Evolutionary conservation across 306 rosid species (phyloP).

Genomic region (Lathyrus tuberosus): DNA sequence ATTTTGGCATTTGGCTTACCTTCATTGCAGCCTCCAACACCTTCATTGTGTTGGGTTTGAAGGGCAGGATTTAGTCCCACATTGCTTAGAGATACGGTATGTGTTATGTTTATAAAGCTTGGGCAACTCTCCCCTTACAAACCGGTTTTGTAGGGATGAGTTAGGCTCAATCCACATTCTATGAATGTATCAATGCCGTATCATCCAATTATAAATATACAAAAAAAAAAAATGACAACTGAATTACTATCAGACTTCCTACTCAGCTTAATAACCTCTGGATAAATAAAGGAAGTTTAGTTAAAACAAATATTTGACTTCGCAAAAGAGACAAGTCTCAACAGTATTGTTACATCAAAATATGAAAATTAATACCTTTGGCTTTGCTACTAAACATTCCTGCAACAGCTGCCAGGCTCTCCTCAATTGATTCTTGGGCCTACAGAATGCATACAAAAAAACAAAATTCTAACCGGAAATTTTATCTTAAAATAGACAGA

Average conservation of each 20-base stretch:
- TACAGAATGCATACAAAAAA: conserved; percentile 42
- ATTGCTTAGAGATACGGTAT: too few relatives aligned
- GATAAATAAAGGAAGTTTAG: conserved; percentile 1
- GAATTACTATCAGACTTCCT: conserved; percentile 26
- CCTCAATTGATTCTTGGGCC: conserved; percentile 92
- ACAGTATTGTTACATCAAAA: conserved; percentile 23
- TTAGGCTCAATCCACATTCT: too few relatives aligned
- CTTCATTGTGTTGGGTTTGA: too few relatives aligned
- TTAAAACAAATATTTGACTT: conserved; percentile 28
- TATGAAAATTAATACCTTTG: conserved; percentile 66
- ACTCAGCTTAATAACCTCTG: neutral
- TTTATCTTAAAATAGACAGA: conserved; percentile 25
- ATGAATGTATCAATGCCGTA: neutral
- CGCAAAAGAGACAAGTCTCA: conserved; percentile 19
- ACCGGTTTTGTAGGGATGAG: too few relatives aligned
- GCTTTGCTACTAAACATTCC: conserved; percentile 99
- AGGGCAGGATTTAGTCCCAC: too few relatives aligned
- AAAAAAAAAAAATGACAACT: conserved; percentile 19
- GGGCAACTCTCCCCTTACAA: too few relatives aligned
- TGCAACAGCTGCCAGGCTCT: conserved; percentile 97
- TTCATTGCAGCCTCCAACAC: too few relatives aligned
- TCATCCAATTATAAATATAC: conserved; percentile 4
- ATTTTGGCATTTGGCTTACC: too few relatives aligned
- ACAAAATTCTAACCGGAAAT: conserved; percentile 31
- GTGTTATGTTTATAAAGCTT: too few relatives aligned